phyloP scores from a whole-genome alignment of 805 yeast species.

The Suhomyces sp. region DNA sequence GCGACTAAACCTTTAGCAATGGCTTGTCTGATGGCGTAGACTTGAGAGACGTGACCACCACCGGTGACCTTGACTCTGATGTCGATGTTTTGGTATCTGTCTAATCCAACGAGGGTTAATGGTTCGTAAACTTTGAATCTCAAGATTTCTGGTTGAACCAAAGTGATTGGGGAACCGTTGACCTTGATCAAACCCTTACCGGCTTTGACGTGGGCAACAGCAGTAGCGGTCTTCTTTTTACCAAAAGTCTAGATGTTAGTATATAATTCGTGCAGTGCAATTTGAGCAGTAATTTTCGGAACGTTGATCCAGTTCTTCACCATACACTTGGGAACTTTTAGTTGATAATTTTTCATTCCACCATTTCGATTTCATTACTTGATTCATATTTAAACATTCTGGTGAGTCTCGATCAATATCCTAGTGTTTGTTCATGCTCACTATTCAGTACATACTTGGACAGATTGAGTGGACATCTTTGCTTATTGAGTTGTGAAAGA shows the following conservation, averaged over 20 bases:
- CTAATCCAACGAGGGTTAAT: slow-evolving; percentile 95
- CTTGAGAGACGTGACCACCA: slow-evolving; percentile 99
- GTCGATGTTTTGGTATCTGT: slow-evolving; percentile 97
- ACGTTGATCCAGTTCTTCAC: neutral
- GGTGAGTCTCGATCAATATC: neutral
- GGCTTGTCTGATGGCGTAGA: slow-evolving; percentile 99
- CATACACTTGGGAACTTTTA: neutral
- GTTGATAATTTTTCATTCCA: neutral
- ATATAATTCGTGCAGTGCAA: neutral
- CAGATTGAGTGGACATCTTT: slow-evolving; percentile 78
- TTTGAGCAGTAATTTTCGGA: neutral
- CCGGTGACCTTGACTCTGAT: slow-evolving; percentile 99
- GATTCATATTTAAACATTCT: neutral
- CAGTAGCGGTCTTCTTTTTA: slow-evolving; percentile 99
- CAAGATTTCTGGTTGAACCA: slow-evolving; percentile 98
- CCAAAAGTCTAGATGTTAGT: slow-evolving; percentile 83
- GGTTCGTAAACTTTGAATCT: slow-evolving; percentile 99
- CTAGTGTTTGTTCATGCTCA: neutral
- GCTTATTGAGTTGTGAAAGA: slow-evolving; percentile 7
- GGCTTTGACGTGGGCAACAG: slow-evolving; percentile 99
- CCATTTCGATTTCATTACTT: neutral
- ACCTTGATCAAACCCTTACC: slow-evolving; percentile 99
- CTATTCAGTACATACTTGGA: slow-evolving; percentile 64
- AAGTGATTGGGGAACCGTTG: slow-evolving; percentile 98
- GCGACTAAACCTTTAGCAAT: slow-evolving; percentile 99